Evolutionary conservation across 129 eudicot species (phyloP), one percentile per base, ranked within the genome.

Genomic region (Pittosporum tobira): DNA sequence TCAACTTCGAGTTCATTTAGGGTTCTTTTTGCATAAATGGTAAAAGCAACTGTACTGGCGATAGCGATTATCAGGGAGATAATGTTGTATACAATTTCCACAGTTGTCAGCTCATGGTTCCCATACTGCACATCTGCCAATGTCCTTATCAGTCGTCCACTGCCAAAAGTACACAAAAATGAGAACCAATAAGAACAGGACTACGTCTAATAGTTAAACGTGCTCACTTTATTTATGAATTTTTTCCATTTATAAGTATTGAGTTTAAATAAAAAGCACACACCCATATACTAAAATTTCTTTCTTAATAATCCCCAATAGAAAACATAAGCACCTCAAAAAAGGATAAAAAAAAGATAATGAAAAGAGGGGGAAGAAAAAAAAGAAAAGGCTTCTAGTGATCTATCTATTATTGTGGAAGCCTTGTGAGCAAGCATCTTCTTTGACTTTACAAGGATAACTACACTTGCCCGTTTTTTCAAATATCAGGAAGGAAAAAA

Each of bases 71-170:
- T 71, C 70, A 89, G 82, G 54, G 97, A 89, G 31, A 89, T 70
- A 4, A 80, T 51, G 47, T 89, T 89, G 88, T 89, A 89, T 66
- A 85, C 51, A 46, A 89, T 85, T 73, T 89, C 97, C 57, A 77
- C 84, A 9, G 38, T 57, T 57, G 83, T 85, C 57, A 89, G 65
- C 18, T 81, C 71, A 77, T 89, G 84, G 72, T 77, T 63, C 51
- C 93, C 81, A 29, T 85, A 85, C 54, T 89, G 78, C 45, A 89
- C 84, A 36, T 85, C 84, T 16, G 97, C 95, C 49, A 82, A 75
- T 60, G 97, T 89, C 69, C 86, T 79, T 66, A 89, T 69, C 60
- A 89, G 65, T 64, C 93, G 79, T 58, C 97, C 97, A 52, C 97
- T 89, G 95, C 84, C 18, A 48, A 3, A 65, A 62, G 34, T 51